phyloP scores from a whole-genome alignment of 305 asterid species.

The Striga hermonthica region DNA sequence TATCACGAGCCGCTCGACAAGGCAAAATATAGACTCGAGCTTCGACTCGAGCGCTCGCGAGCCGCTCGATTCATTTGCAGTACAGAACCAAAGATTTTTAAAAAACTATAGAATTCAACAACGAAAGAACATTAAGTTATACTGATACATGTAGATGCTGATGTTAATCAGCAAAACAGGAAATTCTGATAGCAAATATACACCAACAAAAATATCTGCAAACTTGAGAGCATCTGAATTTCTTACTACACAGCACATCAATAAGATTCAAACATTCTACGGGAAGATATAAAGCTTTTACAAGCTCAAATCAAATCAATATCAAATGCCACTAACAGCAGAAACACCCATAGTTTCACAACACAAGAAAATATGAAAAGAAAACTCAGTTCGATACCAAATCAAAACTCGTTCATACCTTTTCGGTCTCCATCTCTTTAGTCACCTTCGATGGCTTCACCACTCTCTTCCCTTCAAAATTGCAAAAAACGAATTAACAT shows the following conservation, averaged over 20 bases:
- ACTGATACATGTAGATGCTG: too few species aligned
- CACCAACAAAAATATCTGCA: slow-evolving; percentile 3
- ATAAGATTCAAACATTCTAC: neutral
- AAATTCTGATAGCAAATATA: neutral
- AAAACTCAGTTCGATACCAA: neutral
- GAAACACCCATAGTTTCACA: neutral
- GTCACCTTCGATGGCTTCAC: slow-evolving; percentile 49
- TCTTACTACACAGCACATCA: neutral
- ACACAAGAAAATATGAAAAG: neutral
- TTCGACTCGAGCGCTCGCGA: too few species aligned
- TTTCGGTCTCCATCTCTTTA: slow-evolving; percentile 47
- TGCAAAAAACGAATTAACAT: neutral
- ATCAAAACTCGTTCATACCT: slow-evolving; percentile 36
- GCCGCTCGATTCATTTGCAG: neutral
- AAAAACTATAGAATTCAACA: neutral
- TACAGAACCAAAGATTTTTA: neutral
- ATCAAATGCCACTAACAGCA: neutral
- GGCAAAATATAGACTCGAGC: too few species aligned
- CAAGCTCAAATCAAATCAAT: neutral
- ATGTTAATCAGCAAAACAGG: slow-evolving; percentile 2
- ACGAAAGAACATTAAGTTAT: neutral
- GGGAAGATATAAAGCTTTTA: neutral
- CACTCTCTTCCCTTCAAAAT: slow-evolving; percentile 45
- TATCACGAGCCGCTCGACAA: too few species aligned
- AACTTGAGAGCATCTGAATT: neutral